phyloP scores from a whole-genome alignment of 2,329 filamentous ascomycete genomes.

The Cladosporium colombiae region DNA sequence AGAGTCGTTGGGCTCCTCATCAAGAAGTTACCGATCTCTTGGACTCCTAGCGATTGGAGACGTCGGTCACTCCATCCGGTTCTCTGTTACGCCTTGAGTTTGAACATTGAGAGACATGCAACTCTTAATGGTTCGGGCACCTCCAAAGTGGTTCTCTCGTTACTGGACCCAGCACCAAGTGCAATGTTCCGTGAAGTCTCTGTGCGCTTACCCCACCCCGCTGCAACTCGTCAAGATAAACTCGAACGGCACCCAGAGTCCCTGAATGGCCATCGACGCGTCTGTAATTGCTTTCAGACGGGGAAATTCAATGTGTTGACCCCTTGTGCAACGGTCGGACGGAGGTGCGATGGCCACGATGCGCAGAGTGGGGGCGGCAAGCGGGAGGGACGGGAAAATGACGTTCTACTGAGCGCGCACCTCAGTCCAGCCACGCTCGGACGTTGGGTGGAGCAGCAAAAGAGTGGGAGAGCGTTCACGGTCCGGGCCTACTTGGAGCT shows the following conservation, averaged over 20 bases:
- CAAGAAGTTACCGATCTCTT: background rate
- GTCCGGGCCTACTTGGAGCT: constrained; percentile 2
- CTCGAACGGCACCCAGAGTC: background rate
- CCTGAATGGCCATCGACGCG: background rate
- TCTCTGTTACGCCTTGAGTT: too few relatives aligned
- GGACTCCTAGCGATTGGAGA: background rate
- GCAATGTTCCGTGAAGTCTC: too few relatives aligned
- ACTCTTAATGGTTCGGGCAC: background rate
- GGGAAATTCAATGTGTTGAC: background rate
- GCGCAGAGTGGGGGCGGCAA: background rate
- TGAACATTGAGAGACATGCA: background rate
- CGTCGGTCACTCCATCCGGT: background rate
- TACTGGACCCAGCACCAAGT: too few relatives aligned
- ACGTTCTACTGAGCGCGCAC: background rate
- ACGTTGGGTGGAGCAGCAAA: constrained; percentile 1
- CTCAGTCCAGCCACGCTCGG: background rate
- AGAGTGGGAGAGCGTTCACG: constrained; percentile 9
- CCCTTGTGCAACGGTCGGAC: background rate
- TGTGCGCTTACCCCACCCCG: background rate
- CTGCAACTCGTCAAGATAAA: background rate
- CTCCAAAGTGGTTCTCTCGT: background rate
- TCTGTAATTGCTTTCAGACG: constrained; percentile 11
- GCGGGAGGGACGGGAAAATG: background rate
- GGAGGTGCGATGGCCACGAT: background rate
- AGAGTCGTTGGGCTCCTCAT: background rate